Base-by-base conservation (phyloP, 768 basidiomycete species). In the Butyriboletus loyo region DNA sequence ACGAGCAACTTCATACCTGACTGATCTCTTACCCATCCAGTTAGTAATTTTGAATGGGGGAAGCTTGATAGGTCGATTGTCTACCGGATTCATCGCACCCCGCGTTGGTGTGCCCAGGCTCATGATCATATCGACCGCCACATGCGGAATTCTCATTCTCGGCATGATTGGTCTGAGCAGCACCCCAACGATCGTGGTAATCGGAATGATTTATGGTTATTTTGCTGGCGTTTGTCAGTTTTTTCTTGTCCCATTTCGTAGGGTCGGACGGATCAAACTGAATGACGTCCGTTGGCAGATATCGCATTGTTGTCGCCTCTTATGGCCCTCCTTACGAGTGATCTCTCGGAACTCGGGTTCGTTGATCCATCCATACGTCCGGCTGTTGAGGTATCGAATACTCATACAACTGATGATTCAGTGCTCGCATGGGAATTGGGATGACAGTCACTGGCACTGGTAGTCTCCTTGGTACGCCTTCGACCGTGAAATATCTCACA, bases 41-140 rank as follows among this genome's bases (percentile, higher is more conserved):
- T 63, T 84, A 30, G 73, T 77, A 1, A 74, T 85, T 21, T 57
- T 84, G 22, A 85, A 84, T 57, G 81, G 71, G 4, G 69, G 73
- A 14, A 75, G 76, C 42, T n/a, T n/a, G n/a, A n/a, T n/a, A n/a
- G n/a, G n/a, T n/a, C n/a, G n/a, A n/a, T n/a, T n/a, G n/a, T n/a
- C 82, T 13, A 75, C 81, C 0, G 74, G 74, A 17, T 64, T 76
- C 22, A 60, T 81, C 28, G 75, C 73, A 19, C 66, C 68, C 32
- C 62, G 55, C 35, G 52, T 75, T 52, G 81, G 84, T 1, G 70
- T 77, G 6, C 74, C 75, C 57, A 77, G 72, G 52, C 59, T 76
- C 14, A 60, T 77, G 7, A 69, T 75, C 21, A 59, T 73, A 22
- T 66, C 72, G 28, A 67, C 72, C 4, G 42, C 59, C 28, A 41